Evolutionary conservation across 1,284 basidiomycete species (phyloP).

Genomic region (Ganoderma meredithae): DNA sequence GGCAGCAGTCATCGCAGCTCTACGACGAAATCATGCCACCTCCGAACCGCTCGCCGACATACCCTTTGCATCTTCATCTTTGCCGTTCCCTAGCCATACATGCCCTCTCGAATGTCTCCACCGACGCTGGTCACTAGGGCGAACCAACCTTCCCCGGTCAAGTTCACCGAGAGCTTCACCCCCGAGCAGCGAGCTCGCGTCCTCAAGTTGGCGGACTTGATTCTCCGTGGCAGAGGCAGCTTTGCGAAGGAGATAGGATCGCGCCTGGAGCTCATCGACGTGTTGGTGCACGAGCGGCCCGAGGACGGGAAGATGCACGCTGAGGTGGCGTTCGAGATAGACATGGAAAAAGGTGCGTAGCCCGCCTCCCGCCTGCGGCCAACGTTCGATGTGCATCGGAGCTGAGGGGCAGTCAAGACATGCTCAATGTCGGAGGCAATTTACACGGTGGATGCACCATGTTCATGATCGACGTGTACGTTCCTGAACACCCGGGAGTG

Average conservation of each 20-base stretch:
- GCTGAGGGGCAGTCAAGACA: neutral
- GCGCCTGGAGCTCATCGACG: conserved; percentile 1
- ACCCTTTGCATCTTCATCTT: neutral
- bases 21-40: no score
- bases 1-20: no score
- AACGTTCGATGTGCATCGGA: neutral
- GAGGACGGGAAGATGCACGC: conserved; percentile 10
- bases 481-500: neutral
- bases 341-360: conserved; percentile 1
- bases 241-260: neutral
- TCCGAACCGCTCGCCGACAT: neutral
- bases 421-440: conserved; percentile 6
- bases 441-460: conserved; percentile 7
- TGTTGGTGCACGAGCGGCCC: neutral
- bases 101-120: neutral
- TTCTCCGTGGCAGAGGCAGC: neutral
- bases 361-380: no score
- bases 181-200: neutral
- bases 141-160: neutral
- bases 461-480: conserved; percentile 14
- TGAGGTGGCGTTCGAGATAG: conserved; percentile 5
- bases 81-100: neutral
- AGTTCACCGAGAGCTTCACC: neutral
- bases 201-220: neutral
- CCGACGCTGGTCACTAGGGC: neutral